phyloP scores from a whole-genome alignment of 176 grass and related monocot species.

The Bolboschoenus planiculmis region DNA sequence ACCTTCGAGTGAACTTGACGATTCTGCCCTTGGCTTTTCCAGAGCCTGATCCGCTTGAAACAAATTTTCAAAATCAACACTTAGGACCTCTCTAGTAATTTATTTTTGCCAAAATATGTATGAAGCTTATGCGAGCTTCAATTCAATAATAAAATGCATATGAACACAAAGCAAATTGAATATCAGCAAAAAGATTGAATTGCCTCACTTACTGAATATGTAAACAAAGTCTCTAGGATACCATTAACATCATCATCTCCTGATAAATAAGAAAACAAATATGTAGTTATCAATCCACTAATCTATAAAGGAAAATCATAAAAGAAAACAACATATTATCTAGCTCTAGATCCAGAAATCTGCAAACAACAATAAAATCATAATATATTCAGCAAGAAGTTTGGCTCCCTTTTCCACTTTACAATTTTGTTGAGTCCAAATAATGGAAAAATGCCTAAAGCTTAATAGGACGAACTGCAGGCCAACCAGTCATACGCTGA shows the following conservation, averaged over 20 bases:
- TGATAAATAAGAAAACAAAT: slow-evolving; percentile 32
- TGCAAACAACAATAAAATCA: neutral
- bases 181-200: neutral
- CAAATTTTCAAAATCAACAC: slow-evolving; percentile 13
- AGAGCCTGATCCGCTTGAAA: slow-evolving; percentile 36
- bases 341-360: neutral
- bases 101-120: neutral
- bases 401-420: too few species aligned
- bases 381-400: neutral
- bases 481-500: neutral
- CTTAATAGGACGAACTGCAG: neutral
- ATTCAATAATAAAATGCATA: neutral
- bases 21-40: slow-evolving; percentile 48
- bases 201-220: slow-evolving; percentile 55
- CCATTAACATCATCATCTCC: slow-evolving; percentile 54
- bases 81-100: neutral
- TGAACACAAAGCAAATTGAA: neutral
- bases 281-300: slow-evolving; percentile 5
- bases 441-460: neutral
- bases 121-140: neutral
- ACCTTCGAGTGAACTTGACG: slow-evolving; percentile 49
- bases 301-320: neutral
- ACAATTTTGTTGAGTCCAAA: neutral
- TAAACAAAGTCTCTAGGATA: slow-evolving; percentile 55
- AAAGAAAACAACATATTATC: neutral